Conservation (phyloP, 768 basidiomycete genomes). For the Cubamyces lactineus region DNA sequence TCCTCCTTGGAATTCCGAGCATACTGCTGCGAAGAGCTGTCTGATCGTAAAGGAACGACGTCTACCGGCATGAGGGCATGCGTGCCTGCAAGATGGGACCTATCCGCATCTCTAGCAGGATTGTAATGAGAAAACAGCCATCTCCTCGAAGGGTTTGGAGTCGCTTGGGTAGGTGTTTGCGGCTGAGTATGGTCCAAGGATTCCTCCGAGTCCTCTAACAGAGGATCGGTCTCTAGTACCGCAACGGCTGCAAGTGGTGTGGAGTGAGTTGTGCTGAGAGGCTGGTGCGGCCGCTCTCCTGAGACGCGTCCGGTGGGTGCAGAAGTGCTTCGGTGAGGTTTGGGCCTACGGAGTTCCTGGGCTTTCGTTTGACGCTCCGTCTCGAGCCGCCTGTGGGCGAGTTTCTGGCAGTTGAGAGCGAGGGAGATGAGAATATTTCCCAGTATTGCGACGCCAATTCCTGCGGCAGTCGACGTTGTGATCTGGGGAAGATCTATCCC, state of each 20-base stretch:
- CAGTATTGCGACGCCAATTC: constrained; percentile 79
- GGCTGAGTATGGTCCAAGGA: neutral
- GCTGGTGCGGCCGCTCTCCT: neutral
- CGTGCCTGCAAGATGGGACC: constrained; percentile 21
- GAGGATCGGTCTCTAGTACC: constrained; percentile 27
- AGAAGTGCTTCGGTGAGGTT: constrained; percentile 7
- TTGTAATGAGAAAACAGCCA: constrained; percentile 16
- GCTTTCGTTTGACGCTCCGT: constrained; percentile 30
- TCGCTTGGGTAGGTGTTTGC: neutral
- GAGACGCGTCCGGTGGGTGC: neutral
- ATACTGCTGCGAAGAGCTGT: neutral
- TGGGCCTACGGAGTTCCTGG: constrained; percentile 5
- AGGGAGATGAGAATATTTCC: constrained; percentile 90
- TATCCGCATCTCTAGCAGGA: constrained; percentile 17
- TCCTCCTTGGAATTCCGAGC: constrained; percentile 9
- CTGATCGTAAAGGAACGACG: constrained; percentile 6
- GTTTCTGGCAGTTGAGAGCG: constrained; percentile 91
- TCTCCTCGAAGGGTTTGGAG: constrained; percentile 5
- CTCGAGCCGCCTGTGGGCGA: constrained; percentile 79
- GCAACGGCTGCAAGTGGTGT: constrained; percentile 9
- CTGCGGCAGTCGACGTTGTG: constrained; percentile 61
- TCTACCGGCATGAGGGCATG: constrained; percentile 29
- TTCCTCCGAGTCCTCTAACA: constrained; percentile 12
- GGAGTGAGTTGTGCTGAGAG: neutral
- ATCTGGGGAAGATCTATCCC: constrained; percentile 55